Percentiles rank a stretch among this genome's conserved stretches.
phyloP scores from a whole-genome alignment of 805 yeast species.

The Yueomyces sp. region DNA sequence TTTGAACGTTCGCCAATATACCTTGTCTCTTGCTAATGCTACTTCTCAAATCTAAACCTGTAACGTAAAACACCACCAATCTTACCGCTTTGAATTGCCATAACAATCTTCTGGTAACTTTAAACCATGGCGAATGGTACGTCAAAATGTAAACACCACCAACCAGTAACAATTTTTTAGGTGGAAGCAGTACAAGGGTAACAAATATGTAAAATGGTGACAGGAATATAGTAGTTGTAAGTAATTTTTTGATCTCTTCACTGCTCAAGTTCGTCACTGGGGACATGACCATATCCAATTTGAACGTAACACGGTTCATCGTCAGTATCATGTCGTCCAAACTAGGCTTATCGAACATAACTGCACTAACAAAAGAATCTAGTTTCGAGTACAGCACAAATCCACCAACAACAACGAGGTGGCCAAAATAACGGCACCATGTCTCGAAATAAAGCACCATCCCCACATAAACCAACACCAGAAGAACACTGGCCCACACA shows the following conservation, averaged over 20 bases:
- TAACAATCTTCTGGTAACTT: constrained; percentile 67
- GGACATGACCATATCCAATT: constrained; percentile 61
- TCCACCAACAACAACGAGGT: constrained; percentile 37
- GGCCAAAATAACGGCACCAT: constrained; percentile 74
- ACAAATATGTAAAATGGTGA: constrained; percentile 74
- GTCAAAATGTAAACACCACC: constrained; percentile 52
- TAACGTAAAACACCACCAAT: constrained; percentile 60
- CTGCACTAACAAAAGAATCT: constrained; percentile 41
- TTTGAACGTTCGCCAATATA: constrained; percentile 31
- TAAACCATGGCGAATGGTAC: constrained; percentile 76
- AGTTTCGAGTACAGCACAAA: constrained; percentile 47
- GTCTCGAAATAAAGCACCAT: constrained; percentile 65
- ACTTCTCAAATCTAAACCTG: constrained; percentile 71
- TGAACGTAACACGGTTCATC: constrained; percentile 58
- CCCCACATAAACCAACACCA: constrained; percentile 33
- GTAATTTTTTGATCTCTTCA: constrained; percentile 63
- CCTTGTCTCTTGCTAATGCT: constrained; percentile 28
- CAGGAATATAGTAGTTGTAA: constrained; percentile 72
- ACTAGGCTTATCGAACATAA: constrained; percentile 58
- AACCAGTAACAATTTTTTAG: constrained; percentile 49
- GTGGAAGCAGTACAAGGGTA: constrained; percentile 55
- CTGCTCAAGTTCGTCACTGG: constrained; percentile 77
- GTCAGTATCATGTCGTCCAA: constrained; percentile 75
- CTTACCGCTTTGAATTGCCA: constrained; percentile 74
- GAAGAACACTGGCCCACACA: constrained; percentile 57